Evolutionary conservation across 106 monocot genomes (phyloP), one percentile per base, ranked within the genome.

Genomic region (Dioscorea dumetorum): DNA sequence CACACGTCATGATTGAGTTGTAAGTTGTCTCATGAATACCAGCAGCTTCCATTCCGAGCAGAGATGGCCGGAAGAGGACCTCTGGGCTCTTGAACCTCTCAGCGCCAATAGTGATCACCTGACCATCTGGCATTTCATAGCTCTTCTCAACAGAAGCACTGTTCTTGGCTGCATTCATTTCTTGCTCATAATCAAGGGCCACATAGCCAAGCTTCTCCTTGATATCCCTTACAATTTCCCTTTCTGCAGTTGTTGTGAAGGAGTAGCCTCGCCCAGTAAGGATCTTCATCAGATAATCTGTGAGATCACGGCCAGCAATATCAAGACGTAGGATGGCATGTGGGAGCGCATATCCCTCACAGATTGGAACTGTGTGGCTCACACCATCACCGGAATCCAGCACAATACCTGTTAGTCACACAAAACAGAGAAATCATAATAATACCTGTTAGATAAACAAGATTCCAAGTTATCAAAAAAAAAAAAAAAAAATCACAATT

Each of bases 1-100:
- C 74, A 50, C 74, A 74, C 67, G 67, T 74, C 74, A 74, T 74
- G 74, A 74, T 74, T 50, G 74, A 74, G 67, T 74, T 74, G 60
- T 74, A 74, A 15, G 67, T 74, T 20, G 74, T 68, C 74, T 74
- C 67, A 23, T 74, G 74, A 31, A 74, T 68, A 14, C 74, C 74
- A 60, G 74, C 74, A 67, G 74, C 74, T 68, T 74, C 67, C 74
- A 74, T 74, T 16, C 74, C 74, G 2, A 68, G 61, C 67, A 74
- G 59, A 24, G 67, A 67, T 52, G 74, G 74, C 67, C 67, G 74
- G 74, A 74, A 74, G 74, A 74, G 74, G 33, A 74, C 74, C 61
- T 74, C 74, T 4, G 74, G 74, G 67, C 74, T 67, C 59, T 60
- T 74, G 74, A 73, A 73, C 24, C 73, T 65, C 64, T 73, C 73